Percentiles rank a stretch among this genome's conserved stretches.
These are phyloP conservation scores for Volvox reticuliferus DNA, from an alignment of 139 green algal genomes.

Conservation along the genomic window DNA sequence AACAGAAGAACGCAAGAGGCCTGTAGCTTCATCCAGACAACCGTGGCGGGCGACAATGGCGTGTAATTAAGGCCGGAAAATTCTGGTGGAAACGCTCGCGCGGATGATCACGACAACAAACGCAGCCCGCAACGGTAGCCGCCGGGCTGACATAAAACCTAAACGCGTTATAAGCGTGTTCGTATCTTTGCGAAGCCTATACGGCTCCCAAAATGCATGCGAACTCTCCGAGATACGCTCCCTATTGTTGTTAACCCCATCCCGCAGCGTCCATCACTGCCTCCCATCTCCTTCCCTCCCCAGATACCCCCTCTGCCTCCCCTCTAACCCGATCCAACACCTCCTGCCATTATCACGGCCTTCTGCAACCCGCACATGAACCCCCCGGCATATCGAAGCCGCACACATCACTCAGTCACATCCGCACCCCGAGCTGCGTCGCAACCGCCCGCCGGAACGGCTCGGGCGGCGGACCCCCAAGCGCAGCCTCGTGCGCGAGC, in stretches of 20 bases:
- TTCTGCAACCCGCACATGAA: background rate
- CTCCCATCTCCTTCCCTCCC: background rate
- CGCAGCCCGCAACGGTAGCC: no score
- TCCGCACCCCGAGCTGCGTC: background rate
- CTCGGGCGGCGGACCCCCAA: constrained; percentile 16
- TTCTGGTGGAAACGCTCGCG: no score
- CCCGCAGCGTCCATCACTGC: background rate
- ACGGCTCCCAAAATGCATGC: background rate
- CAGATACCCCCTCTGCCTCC: no score
- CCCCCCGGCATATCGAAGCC: background rate
- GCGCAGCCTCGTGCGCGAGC: constrained; percentile 6
- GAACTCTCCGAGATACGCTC: background rate
- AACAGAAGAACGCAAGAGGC: no score
- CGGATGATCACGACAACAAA: no score
- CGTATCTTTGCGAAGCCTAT: background rate
- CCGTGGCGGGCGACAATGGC: no score
- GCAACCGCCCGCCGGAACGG: background rate
- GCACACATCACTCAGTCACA: background rate
- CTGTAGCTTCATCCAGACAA: no score
- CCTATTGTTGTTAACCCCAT: background rate
- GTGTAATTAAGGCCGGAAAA: no score
- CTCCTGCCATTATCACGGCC: background rate
- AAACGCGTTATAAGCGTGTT: background rate
- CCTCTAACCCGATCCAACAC: background rate
- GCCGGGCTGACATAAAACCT: no score